A percentile compares a stretch with the other conserved stretches of the same genome.
These are phyloP conservation scores for Backusella sp. DNA, from an alignment of 192 early-diverging fungal species.

Conservation along the genomic window DNA sequence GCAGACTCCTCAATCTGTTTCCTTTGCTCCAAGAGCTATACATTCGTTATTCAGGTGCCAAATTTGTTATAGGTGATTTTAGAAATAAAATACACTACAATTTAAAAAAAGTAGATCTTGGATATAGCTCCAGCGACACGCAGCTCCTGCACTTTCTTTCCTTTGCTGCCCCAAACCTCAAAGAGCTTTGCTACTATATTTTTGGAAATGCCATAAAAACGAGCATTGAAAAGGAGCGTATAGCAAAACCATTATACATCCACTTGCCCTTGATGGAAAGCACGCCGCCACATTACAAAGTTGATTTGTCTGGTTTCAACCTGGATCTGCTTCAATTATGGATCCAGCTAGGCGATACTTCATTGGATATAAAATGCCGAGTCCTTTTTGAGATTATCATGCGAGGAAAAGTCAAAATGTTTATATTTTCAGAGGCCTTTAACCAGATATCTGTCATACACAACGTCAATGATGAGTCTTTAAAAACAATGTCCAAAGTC, in stretches of 20 bases:
- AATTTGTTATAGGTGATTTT: not conserved
- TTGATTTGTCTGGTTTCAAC: not conserved
- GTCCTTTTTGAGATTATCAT: not conserved
- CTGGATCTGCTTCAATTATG: not conserved
- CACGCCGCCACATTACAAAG: not conserved
- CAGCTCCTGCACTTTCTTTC: not conserved
- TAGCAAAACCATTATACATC: not conserved
- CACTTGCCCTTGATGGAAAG: not conserved
- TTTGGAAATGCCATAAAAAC: slow-evolving; percentile 5
- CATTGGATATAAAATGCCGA: not conserved
- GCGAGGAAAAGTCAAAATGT: not conserved
- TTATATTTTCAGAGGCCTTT: not conserved
- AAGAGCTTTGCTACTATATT: not conserved
- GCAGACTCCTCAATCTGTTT: not conserved
- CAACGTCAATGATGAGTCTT: not conserved
- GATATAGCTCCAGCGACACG: not conserved
- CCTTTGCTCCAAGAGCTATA: not conserved
- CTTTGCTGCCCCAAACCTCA: not conserved
- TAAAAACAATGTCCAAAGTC: not conserved
- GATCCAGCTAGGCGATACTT: not conserved
- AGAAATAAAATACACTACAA: not conserved
- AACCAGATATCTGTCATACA: not conserved
- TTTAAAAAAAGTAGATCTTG: not conserved
- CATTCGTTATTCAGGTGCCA: not conserved
- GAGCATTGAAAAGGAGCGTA: not conserved